These are phyloP conservation scores for Cryoendolithus antarcticus DNA, from an alignment of 2,329 filamentous ascomycete species.

Conservation along the genomic window DNA sequence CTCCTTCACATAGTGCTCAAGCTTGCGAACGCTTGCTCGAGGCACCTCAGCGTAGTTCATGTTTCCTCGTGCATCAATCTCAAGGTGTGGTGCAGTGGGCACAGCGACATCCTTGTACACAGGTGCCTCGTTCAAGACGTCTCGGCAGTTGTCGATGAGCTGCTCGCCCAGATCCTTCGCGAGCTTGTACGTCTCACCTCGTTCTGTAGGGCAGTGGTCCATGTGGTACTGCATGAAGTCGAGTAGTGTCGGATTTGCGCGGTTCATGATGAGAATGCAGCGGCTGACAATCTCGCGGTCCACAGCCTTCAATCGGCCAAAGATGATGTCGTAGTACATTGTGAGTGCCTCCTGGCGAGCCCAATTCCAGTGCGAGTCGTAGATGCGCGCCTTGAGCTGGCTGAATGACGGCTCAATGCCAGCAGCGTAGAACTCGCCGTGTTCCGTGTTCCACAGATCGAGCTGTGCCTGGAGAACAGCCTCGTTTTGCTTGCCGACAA, in stretches of 20 bases:
- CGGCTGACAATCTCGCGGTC: conserved; percentile 97
- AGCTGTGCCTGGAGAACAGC: conserved; percentile 83
- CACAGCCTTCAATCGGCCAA: conserved; percentile 80
- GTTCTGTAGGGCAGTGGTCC: conserved; percentile 92
- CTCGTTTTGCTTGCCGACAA: conserved; percentile 73
- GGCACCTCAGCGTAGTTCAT: conserved; percentile 84
- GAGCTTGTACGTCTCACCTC: conserved; percentile 95
- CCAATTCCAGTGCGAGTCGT: conserved; percentile 99
- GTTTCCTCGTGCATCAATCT: conserved; percentile 84
- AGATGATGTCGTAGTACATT: conserved; percentile 99
- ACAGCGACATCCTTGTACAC: conserved; percentile 93
- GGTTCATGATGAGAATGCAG: conserved; percentile 98
- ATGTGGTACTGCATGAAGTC: conserved; percentile 99
- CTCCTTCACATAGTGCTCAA: conserved; percentile 96
- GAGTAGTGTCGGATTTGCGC: conserved; percentile 85
- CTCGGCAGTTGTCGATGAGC: conserved; percentile 94
- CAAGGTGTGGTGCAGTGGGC: conserved; percentile 83
- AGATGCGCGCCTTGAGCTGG: conserved; percentile 82
- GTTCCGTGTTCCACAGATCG: conserved; percentile 88
- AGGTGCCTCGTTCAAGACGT: conserved; percentile 70
- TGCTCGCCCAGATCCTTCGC: conserved; percentile 87
- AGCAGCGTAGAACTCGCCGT: conserved; percentile 89
- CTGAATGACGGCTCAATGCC: conserved; percentile 94
- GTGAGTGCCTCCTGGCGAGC: conserved; percentile 89
- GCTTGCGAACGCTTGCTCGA: conserved; percentile 79